These are phyloP conservation scores for Teunomyces pallodes DNA, from an alignment of 805 yeast species.

Conservation along the genomic window DNA sequence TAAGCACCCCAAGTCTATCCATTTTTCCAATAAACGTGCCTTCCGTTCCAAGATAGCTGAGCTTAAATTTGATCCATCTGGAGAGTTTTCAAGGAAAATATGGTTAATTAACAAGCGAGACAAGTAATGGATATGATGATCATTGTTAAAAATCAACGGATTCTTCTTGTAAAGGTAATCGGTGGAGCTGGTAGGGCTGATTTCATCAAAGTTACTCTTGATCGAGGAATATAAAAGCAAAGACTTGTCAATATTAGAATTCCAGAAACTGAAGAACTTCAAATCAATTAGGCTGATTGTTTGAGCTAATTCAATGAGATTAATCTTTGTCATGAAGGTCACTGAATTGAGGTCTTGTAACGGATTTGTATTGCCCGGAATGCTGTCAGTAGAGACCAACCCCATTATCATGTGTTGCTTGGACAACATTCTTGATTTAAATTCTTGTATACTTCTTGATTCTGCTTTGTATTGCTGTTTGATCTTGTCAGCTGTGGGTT, in stretches of 20 bases:
- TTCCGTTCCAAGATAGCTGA: conserved; percentile 39
- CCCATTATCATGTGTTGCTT: conserved; percentile 43
- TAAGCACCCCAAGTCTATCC: conserved; percentile 81
- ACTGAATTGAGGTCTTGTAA: conserved; percentile 35
- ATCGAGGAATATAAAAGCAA: conserved; percentile 58
- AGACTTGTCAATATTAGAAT: conserved; percentile 75
- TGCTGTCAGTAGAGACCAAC: conserved; percentile 19
- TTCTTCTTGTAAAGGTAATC: conserved; percentile 52
- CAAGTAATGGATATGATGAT: conserved; percentile 68
- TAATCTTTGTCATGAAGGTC: conserved; percentile 51
- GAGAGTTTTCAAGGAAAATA: conserved; percentile 52
- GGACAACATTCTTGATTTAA: conserved; percentile 51
- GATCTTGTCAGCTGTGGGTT: not conserved
- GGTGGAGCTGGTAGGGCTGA: conserved; percentile 1
- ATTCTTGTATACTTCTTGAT: conserved; percentile 37
- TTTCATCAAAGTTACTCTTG: conserved; percentile 12
- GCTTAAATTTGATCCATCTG: not conserved
- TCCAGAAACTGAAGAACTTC: conserved; percentile 67
- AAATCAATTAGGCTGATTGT: conserved; percentile 68
- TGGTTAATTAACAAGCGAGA: conserved; percentile 71
- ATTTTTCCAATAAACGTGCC: conserved; percentile 67
- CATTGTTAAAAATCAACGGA: conserved; percentile 74
- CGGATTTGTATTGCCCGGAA: conserved; percentile 15
- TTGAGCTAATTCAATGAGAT: conserved; percentile 53
- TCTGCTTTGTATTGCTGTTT: conserved; percentile 2